Percentiles rank a stretch among this genome's conserved stretches.
Conservation (phyloP, 208 protist genomes). For the Vickermania spadyakhi region DNA sequence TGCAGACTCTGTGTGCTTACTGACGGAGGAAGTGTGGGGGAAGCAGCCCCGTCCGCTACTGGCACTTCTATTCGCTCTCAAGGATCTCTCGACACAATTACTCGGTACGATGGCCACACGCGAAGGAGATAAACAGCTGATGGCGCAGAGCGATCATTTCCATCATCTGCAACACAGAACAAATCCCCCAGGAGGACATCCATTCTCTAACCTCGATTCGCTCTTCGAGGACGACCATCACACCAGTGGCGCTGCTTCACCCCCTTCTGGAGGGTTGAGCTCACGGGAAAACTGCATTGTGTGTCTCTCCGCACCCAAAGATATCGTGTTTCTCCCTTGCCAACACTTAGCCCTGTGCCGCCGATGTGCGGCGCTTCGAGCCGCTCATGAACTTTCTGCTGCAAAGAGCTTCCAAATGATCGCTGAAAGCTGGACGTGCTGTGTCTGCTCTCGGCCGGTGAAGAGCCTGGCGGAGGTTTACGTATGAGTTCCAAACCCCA, state of each 20-base stretch:
- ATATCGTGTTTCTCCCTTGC: constrained; percentile 49
- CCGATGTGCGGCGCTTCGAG: constrained; percentile 25
- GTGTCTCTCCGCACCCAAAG: constrained; percentile 22
- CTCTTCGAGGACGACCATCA: too few relatives aligned
- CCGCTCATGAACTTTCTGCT: constrained; percentile 16
- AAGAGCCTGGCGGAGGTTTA: not conserved
- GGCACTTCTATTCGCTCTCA: not conserved
- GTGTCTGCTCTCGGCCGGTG: not conserved
- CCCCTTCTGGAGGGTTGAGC: not conserved
- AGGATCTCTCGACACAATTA: not conserved
- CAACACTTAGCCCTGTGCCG: constrained; percentile 42
- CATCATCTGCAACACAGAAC: too few relatives aligned
- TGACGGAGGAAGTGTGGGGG: not conserved
- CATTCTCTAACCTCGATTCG: too few relatives aligned
- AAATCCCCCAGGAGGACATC: too few relatives aligned
- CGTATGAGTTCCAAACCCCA: too few relatives aligned
- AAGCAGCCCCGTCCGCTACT: not conserved
- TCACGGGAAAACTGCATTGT: constrained; percentile 23
- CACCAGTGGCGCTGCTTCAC: not conserved
- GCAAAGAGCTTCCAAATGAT: not conserved
- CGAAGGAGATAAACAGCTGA: not conserved
- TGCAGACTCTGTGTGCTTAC: not conserved
- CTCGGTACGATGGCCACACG: not conserved
- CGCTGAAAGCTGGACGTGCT: not conserved
- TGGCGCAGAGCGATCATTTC: too few relatives aligned